Evolutionary conservation across 2,329 filamentous ascomycete species (phyloP).

Genomic region (Fonsecaea multimorphosa): DNA sequence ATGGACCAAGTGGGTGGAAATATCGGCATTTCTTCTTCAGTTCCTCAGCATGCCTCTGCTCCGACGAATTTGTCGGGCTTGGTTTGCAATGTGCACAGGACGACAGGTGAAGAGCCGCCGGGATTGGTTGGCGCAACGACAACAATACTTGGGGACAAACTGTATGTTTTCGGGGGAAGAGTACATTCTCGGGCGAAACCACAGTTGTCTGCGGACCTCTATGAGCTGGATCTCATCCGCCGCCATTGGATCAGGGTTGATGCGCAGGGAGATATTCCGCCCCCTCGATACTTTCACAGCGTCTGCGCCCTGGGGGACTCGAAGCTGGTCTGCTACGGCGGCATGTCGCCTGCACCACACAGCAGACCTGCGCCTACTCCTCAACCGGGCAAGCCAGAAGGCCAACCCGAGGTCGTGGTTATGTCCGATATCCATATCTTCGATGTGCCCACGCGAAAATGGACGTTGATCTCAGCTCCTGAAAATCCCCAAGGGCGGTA

Average conservation of each 20-base stretch:
- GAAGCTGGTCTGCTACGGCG: conserved; percentile 96
- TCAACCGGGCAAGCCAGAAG: conserved; percentile 60
- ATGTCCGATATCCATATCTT: conserved; percentile 99
- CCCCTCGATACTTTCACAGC: conserved; percentile 95
- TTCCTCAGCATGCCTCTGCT: conserved; percentile 42
- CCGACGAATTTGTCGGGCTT: conserved; percentile 69
- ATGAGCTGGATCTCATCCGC: conserved; percentile 88
- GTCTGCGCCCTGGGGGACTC: conserved; percentile 92
- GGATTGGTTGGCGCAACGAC: conserved; percentile 94
- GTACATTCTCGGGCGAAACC: conserved; percentile 83
- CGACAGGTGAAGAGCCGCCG: conserved; percentile 88
- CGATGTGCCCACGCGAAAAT: conserved; percentile 79
- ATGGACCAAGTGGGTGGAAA: conserved; percentile 24
- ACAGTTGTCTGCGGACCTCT: conserved; percentile 85
- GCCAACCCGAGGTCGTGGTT: conserved; percentile 85
- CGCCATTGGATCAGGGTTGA: conserved; percentile 94
- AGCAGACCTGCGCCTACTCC: conserved; percentile 44
- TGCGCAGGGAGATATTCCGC: conserved; percentile 80
- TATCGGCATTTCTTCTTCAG: conserved; percentile 31
- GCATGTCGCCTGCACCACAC: conserved; percentile 79
- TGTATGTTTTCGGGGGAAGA: conserved; percentile 95
- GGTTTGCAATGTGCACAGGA: conserved; percentile 75
- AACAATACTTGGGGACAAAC: conserved; percentile 90
- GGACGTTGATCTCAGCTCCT: conserved; percentile 77
- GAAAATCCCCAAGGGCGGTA: conserved; percentile 93